phyloP scores from a whole-genome alignment of 2,329 filamentous ascomycete genomes.

The Neofusicoccum kwambonambiense region DNA sequence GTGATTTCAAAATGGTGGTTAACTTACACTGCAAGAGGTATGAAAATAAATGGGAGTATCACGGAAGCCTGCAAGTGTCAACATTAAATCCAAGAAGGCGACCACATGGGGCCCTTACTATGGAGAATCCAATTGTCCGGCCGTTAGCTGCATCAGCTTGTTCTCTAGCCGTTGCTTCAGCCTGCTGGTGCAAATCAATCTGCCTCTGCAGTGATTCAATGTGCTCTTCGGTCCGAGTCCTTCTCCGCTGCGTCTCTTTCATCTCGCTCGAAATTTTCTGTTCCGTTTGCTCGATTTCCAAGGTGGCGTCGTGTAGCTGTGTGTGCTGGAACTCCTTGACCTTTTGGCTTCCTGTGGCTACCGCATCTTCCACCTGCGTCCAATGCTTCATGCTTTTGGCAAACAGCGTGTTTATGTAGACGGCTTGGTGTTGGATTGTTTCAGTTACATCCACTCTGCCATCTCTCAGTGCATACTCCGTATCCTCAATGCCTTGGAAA shows the following conservation, averaged over 20 bases:
- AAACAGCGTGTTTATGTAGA: background rate
- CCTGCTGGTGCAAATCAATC: background rate
- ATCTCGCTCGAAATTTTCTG: background rate
- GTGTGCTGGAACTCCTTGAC: conserved; percentile 6
- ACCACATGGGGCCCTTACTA: background rate
- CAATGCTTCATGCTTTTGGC: background rate
- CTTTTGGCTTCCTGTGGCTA: background rate
- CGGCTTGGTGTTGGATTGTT: background rate
- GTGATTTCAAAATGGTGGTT: background rate
- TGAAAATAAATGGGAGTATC: conserved; percentile 3
- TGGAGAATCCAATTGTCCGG: background rate
- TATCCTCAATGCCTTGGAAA: background rate
- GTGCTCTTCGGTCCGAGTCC: background rate
- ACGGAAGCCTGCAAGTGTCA: background rate
- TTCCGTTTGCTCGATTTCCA: background rate
- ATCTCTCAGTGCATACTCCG: background rate
- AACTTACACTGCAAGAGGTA: background rate
- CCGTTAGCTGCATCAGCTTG: background rate
- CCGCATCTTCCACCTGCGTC: background rate
- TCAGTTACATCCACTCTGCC: background rate
- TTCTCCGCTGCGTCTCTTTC: background rate
- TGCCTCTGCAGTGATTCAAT: background rate
- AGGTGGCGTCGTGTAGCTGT: background rate
- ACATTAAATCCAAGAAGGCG: background rate
- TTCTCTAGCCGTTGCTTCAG: background rate